Percentiles rank a stretch among this genome's conserved stretches.
These are phyloP conservation scores for Populus hybrid DNA, from an alignment of 441 rosid species.

Conservation along the genomic window DNA sequence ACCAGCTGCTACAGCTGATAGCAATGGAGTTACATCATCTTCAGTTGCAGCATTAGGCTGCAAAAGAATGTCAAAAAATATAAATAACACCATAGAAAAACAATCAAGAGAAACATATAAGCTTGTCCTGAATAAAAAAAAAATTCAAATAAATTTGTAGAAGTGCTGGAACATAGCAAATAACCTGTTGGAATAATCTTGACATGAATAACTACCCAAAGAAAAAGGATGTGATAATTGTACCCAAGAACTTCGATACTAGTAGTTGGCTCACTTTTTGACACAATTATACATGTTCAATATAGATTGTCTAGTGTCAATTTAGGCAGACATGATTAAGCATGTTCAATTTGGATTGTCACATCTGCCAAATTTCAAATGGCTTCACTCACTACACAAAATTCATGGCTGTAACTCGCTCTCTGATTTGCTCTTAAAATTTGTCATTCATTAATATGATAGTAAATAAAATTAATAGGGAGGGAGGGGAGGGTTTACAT, in stretches of 20 bases:
- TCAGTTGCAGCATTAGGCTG: conserved; percentile 91
- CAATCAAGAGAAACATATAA: not conserved
- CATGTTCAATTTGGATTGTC: not conserved
- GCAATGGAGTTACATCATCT: conserved; percentile 73
- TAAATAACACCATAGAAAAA: not conserved
- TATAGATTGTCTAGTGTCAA: not conserved
- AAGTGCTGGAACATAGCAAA: not conserved
- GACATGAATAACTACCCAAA: not conserved
- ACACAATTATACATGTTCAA: not conserved
- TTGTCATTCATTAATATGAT: not conserved
- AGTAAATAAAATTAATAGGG: not conserved
- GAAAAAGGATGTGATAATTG: not conserved
- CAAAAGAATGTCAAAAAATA: conserved; percentile 16
- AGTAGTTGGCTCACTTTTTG: not conserved
- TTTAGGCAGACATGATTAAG: not conserved
- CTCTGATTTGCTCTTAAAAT: conserved; percentile 16
- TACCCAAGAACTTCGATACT: not conserved
- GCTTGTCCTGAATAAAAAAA: not conserved
- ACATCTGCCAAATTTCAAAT: not conserved
- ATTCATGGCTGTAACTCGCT: not conserved
- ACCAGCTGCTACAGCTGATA: conserved; percentile 91
- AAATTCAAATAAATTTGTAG: not conserved
- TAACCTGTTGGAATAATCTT: not conserved
- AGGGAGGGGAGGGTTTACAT: conserved; percentile 35
- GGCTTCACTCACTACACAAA: not conserved